Evolutionary conservation across 1,284 basidiomycete species (phyloP), one percentile per base, ranked within the genome.

Genomic region (Cryptococcus wingfieldii): DNA sequence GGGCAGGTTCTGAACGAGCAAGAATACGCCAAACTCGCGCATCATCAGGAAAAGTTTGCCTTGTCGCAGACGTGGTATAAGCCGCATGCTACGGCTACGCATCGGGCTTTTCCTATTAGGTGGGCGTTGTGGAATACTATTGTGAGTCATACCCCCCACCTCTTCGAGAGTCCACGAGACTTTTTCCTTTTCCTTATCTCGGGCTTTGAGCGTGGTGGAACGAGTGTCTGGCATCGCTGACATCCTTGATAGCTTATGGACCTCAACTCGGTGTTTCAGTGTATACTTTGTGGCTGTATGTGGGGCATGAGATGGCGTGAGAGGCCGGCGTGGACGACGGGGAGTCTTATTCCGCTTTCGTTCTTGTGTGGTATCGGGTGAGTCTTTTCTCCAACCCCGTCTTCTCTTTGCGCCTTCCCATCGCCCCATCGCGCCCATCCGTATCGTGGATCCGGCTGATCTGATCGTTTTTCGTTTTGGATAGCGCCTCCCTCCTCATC

Each of bases 61-160:
- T 64, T 65, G 34, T 67, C 63, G 48, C 77, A 77, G 76, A 90
- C 88, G 0, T 94, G 90, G 88, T 94, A 94, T 74, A 80, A 88
- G 42, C 84, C 89, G 7, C 89, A 92, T 72, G 89, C 88, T 42
- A 92, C 89, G 5, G 85, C 86, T 54, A 91, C 90, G 0, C 90
- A 93, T 71, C 79, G 85, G 49, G 89, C 89, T 5, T 92, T 92
- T 72, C 86, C 87, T 6, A 87, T 90, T 69, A 82, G 81, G 83
- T 85, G 74, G 69, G 80, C 64, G 25, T 53, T 78, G 18, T 74
- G 70, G 69, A 77, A 76, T 53, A 75, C 73, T 2, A 65, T 74
- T 13, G 70, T 73, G 50, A 48, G 69, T 67, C n/a, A 8, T 23
- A 12, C 38, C 38, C n/a, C 5, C 13, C 5, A n/a, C 38, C 38